Evolutionary conservation across 371 early-diverging fungal species (phyloP), one percentile per base, ranked within the genome.

Genomic region (Synchytrium microbalum): DNA sequence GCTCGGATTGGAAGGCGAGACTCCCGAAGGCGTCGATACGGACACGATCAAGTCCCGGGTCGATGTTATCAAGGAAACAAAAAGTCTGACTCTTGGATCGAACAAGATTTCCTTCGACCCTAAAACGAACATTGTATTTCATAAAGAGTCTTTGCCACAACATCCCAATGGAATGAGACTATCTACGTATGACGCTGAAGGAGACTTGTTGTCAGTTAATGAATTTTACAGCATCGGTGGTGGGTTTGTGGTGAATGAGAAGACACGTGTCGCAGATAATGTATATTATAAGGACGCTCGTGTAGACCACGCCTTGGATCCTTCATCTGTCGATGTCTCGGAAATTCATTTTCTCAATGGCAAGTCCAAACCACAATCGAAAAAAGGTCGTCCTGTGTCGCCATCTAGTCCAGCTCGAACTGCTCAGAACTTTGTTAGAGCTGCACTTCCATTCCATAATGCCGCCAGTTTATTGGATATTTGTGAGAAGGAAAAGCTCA

Each of bases 161-260:
- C 96, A 96, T 71, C 94, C 96, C 13, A 96, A 96, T 70, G 96
- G 96, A 54, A 89, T 96, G 84, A 88, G 95, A 13, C 90, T 96
- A 69, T 88, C 91, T 54, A 91, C 87, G 29, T 92, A 87, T 69
- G 89, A 93, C 70, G 71, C 73, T 26, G 70, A 86, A 27, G 88
- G 90, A 32, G 75, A 75, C n/a, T 58, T 78, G 58, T 69, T 77
- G 2, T 16, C 92, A 1, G 91, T 92, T 25, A 92, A 94, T 72
- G 94, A 94, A 73, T 93, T 92, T 76, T 94, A 93, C 72, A 89
- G 91, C 65, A 92, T 94, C 70, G 95, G 95, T 29, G 95, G 95
- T 57, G 96, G 96, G 1, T 96, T 96, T 75, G 95, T 96, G 19
- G 91, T 96, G 31, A 92, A 92, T 70, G 93, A 90, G 25, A 78